Percentiles rank a stretch among this genome's conserved stretches.
phyloP scores from a whole-genome alignment of 495 filamentous ascomycete genomes.

The Penicillium lagena region DNA sequence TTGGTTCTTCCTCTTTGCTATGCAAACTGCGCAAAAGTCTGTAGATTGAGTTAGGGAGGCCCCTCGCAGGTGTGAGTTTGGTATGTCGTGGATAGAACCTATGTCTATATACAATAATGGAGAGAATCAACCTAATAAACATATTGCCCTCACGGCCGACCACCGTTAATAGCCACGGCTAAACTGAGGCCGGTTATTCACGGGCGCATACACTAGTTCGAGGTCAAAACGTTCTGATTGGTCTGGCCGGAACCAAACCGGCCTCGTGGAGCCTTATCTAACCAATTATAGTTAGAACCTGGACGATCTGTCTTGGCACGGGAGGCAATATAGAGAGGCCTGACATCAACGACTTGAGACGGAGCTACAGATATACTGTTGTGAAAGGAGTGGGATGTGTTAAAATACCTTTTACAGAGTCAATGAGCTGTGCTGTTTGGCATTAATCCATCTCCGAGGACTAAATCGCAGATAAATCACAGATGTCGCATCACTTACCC shows the following conservation, averaged over 20 bases:
- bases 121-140: background rate
- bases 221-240: conserved; percentile 28
- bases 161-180: background rate
- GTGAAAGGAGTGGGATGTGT: too few relatives aligned
- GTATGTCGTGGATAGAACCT: too few relatives aligned
- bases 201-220: conserved; percentile 43
- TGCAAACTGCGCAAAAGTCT: too few relatives aligned
- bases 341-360: conserved; percentile 1
- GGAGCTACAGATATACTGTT: too few relatives aligned
- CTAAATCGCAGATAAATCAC: background rate
- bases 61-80: too few relatives aligned
- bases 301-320: conserved; percentile 14
- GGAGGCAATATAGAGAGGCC: conserved; percentile 18
- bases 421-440: too few relatives aligned
- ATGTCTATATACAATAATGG: background rate
- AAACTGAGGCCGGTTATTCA: conserved; percentile 25
- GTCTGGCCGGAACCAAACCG: too few relatives aligned
- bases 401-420: too few relatives aligned
- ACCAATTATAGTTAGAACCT: too few relatives aligned
- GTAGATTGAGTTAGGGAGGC: too few relatives aligned
- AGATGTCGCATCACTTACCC: background rate
- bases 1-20: too few relatives aligned
- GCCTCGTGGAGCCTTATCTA: too few relatives aligned
- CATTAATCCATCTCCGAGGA: background rate
- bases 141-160: background rate